Evolutionary conservation across 2,329 filamentous ascomycete species (phyloP), one percentile per base, ranked within the genome.

Genomic region (Ophiocordyceps sinensis): DNA sequence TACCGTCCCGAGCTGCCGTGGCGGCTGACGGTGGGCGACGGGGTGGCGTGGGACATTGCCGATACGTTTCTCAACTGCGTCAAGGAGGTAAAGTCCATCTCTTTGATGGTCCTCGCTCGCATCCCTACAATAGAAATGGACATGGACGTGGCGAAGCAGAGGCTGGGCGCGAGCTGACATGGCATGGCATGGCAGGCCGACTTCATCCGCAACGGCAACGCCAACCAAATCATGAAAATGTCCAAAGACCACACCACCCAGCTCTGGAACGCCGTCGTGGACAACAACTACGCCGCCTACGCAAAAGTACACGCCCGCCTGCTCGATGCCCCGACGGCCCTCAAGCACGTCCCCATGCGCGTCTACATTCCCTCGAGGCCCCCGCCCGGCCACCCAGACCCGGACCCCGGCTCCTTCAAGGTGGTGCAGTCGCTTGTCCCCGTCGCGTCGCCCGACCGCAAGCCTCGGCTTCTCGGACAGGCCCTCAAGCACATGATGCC

Each of bases 211-310:
- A 89, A 91, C 50, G 86, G 87, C 36, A 91, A 83, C 41, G 86
- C 85, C 14, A 87, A 89, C 57, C 81, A 83, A 45, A 88, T 94
- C 53, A 94, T 94, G 85, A 81, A 79, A 41, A 67, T 95, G 53
- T 86, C 82, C 45, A 88, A 87, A 57, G 78, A 84, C 37, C 79
- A 94, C 57, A 91, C 85, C 13, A 85, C 79, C 8, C 75, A 81
- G 28, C 68, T 95, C 29, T 95, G 88, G 86, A 73, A 79, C 48
- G 74, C 84, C 10, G 84, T 94, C 35, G 71, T 81, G 57, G 75
- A 83, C 50, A 83, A 93, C 52, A 78, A 95, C 60, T 78, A 84
- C 50, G 50, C 66, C 9, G 67, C 79, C 34, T 96, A 84, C 62
- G 73, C 75, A 53, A 75, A 75, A 43, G 78, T 96, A 51, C 82